Conservation (phyloP, 1,284 basidiomycete species). For the Trichosporon sp. region DNA sequence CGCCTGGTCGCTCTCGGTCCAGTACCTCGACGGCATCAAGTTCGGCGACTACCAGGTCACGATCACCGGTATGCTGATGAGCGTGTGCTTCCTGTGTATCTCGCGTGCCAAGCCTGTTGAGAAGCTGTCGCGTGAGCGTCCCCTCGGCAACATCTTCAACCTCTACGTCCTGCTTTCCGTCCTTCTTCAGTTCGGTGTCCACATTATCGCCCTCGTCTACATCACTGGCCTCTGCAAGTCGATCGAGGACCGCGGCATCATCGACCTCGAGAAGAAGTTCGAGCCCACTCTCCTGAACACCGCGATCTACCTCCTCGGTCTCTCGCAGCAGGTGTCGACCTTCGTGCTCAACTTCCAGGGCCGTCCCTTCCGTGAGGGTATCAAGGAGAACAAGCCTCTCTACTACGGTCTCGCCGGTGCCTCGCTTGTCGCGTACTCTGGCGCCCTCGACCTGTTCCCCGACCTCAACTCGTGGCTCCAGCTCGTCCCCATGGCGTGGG, state of each 20-base stretch:
- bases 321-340: conserved; percentile 94
- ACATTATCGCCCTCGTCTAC: conserved; percentile 84
- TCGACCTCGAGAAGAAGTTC: conserved; percentile 93
- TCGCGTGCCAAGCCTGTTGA: conserved; percentile 96
- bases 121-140: conserved; percentile 84
- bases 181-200: conserved; percentile 84
- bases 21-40: conserved; percentile 96
- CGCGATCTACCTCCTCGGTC: conserved; percentile 87
- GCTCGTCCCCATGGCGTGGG: conserved; percentile 82
- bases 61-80: conserved; percentile 92
- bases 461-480: conserved; percentile 97
- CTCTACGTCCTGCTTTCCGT: conserved; percentile 89
- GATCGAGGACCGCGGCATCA: conserved; percentile 73
- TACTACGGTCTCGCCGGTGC: conserved; percentile 88
- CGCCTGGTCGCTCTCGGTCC: conserved; percentile 90
- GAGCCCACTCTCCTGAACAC: conserved; percentile 90
- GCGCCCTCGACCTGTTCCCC: conserved; percentile 88
- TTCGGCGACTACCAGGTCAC: conserved; percentile 96
- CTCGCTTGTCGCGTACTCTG: conserved; percentile 84
- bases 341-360: conserved; percentile 98
- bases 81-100: conserved; percentile 94
- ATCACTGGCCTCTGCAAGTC: conserved; percentile 80
- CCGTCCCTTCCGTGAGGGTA: conserved; percentile 93
- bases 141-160: conserved; percentile 92
- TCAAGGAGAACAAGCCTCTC: conserved; percentile 86